phyloP scores from a whole-genome alignment of 192 early-diverging fungal genomes.

The Fimicolochytrium jonesii region DNA sequence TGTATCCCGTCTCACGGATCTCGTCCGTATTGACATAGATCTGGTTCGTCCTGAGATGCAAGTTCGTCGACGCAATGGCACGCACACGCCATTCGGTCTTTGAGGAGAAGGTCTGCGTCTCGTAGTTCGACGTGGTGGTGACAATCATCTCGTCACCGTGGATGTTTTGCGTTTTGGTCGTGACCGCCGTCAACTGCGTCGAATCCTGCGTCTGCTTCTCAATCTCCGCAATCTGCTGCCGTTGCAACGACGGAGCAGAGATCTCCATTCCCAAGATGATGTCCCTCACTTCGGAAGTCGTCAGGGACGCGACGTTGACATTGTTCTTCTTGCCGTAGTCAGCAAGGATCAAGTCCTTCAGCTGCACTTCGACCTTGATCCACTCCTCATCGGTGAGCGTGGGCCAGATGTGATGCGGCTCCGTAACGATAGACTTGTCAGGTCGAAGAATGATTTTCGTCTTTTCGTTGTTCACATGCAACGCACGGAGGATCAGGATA shows the following conservation, averaged over 20 bases:
- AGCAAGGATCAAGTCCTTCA: constrained; percentile 96
- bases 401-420: constrained; percentile 98
- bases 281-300: constrained; percentile 95
- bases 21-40: constrained; percentile 96
- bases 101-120: constrained; percentile 94
- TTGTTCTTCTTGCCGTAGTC: constrained; percentile 99
- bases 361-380: constrained; percentile 88
- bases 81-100: constrained; percentile 99
- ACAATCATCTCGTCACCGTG: constrained; percentile 98
- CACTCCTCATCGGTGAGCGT: constrained; percentile 94
- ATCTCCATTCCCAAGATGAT: constrained; percentile 99
- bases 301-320: constrained; percentile 94
- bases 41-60: constrained; percentile 92
- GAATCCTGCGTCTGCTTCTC: constrained; percentile 94
- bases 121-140: constrained; percentile 96
- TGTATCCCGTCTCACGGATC: constrained; percentile 90
- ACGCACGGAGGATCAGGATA: constrained; percentile 90
- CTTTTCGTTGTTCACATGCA: constrained; percentile 98
- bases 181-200: constrained; percentile 90
- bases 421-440: constrained; percentile 87
- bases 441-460: constrained; percentile 95
- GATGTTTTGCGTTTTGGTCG: constrained; percentile 94
- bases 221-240: constrained; percentile 97
- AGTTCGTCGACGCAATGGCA: constrained; percentile 94
- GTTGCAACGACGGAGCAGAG: constrained; percentile 89